Evolutionary conservation across 148 eudicot genomes (phyloP), one percentile per base, ranked within the genome.

Genomic region (Cornus kousa): DNA sequence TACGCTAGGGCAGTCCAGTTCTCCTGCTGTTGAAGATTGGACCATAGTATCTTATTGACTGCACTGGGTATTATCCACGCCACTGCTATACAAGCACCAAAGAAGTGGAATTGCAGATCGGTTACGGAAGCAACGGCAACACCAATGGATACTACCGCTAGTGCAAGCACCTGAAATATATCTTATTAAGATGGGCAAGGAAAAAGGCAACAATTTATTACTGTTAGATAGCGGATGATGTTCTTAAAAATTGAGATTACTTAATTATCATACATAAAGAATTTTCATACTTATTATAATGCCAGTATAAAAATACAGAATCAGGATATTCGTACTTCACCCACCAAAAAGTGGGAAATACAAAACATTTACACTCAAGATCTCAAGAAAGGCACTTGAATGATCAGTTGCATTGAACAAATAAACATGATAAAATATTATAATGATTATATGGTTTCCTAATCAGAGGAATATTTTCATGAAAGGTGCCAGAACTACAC

Each of bases 41-140:
- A 94, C 98, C 98, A 94, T 84, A 94, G 50, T 76, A 94, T 94
- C 78, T 94, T 94, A 87, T 94, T 94, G 46, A 90, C 92, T 17
- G 98, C 98, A 86, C 98, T 94, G 20, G 98, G 98, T 78, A 94
- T 82, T 82, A 92, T 94, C 98, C 98, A 94, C 67, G 97, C 97
- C 78, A 94, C 88, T 12, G 98, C 95, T 81, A 94, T 81, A 86
- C 98, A 94, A 60, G 98, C 98, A 86, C 98, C 98, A 80, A 92
- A 94, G 72, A 94, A 86, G 82, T 94, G 95, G 87, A 94, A 92
- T 75, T 94, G 93, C 70, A 94, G 78, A 91, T 94, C 98, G 39
- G 97, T 92, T 53, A 94, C 98, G 4, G 98, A 92, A 65, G 98
- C 98, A 80, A 94, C 92, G 70, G 98, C 98, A 31, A 94, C 97